These are phyloP conservation scores for Verticillium zaregamsianum DNA, from an alignment of 2,329 filamentous ascomycete genomes.

Conservation along the genomic window DNA sequence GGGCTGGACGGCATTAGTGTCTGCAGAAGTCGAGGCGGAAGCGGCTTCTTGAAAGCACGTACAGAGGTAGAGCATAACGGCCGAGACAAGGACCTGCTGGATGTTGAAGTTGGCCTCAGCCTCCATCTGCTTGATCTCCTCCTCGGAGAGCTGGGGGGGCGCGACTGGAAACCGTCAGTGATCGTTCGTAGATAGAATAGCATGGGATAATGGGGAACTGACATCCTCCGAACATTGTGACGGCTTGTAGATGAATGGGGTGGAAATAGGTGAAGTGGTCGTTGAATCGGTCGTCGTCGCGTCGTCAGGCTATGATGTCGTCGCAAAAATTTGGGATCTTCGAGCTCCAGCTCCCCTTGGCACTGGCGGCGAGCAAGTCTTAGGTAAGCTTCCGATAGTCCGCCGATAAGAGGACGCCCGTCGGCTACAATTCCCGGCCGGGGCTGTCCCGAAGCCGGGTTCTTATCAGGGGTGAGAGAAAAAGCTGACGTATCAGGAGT, in stretches of 20 bases:
- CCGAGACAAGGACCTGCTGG: constrained; percentile 61
- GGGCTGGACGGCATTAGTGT: constrained; percentile 33
- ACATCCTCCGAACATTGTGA: constrained; percentile 63
- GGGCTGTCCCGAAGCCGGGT: neutral
- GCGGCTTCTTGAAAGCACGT: constrained; percentile 27
- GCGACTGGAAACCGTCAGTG: constrained; percentile 44
- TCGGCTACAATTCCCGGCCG: neutral
- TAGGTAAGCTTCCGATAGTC: neutral
- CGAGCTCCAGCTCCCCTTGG: neutral
- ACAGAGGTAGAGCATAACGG: constrained; percentile 74
- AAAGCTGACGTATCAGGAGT: neutral
- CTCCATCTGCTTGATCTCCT: constrained; percentile 69
- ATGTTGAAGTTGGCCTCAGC: constrained; percentile 63
- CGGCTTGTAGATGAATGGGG: neutral
- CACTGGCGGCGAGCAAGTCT: neutral
- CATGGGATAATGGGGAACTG: constrained; percentile 20
- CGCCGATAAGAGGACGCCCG: neutral
- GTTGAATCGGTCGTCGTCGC: neutral
- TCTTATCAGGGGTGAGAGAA: neutral
- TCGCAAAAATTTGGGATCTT: constrained; percentile 2
- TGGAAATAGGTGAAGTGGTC: neutral
- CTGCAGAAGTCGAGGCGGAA: neutral
- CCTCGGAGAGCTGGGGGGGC: constrained; percentile 63
- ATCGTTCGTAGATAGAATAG: neutral
- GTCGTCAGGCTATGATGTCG: constrained; percentile 4